phyloP scores from a whole-genome alignment of 768 basidiomycete genomes.

The Lentinula aciculospora region DNA sequence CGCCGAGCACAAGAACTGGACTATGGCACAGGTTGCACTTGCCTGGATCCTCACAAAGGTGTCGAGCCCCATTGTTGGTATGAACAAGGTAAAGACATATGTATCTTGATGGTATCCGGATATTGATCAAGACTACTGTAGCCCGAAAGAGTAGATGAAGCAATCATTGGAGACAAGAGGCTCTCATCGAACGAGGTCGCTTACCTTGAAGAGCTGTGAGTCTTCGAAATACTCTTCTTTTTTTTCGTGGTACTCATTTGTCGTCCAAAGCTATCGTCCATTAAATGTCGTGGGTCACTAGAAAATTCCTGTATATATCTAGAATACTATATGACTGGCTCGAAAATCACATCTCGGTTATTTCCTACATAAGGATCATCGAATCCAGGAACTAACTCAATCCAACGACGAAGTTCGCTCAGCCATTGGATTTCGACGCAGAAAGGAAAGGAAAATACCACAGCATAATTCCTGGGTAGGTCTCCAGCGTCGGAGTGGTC shows the following conservation, averaged over 20 bases:
- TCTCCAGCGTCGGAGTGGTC: too few species aligned
- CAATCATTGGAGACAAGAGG: not conserved
- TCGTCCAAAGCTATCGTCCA: not conserved
- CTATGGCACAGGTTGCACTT: slow-evolving; percentile 20
- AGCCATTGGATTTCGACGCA: too few species aligned
- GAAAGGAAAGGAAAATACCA: too few species aligned
- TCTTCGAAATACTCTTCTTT: slow-evolving; percentile 23
- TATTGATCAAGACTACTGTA: not conserved
- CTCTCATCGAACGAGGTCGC: not conserved
- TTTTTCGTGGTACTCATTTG: slow-evolving; percentile 45
- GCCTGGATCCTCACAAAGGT: slow-evolving; percentile 25
- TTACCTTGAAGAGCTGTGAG: slow-evolving; percentile 15
- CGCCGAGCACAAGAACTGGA: slow-evolving; percentile 15
- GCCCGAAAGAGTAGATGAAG: slow-evolving; percentile 9
- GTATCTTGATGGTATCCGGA: not conserved
- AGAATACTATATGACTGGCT: too few species aligned
- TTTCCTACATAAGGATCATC: too few species aligned
- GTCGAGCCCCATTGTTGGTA: slow-evolving; percentile 7
- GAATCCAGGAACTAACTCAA: too few species aligned
- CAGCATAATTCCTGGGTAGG: too few species aligned
- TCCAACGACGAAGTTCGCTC: too few species aligned
- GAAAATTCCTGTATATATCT: too few species aligned
- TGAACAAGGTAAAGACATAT: not conserved
- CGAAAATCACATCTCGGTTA: too few species aligned
- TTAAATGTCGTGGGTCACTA: not conserved